Evolutionary conservation across 306 rosid genomes (phyloP), one percentile per base, ranked within the genome.

Genomic region (Fragaria iinumae): DNA sequence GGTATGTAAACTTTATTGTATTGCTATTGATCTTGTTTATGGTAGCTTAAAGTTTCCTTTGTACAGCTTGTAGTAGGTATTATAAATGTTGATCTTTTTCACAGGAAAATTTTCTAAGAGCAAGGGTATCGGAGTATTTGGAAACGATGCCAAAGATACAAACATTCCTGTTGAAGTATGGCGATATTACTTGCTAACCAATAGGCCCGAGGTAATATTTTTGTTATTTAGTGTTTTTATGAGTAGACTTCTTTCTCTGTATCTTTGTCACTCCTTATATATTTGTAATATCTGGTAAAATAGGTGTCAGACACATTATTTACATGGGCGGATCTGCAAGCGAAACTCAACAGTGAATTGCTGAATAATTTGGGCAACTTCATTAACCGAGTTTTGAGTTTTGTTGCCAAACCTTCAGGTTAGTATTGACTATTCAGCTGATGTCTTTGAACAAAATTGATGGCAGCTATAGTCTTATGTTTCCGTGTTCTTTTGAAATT

Each of bases 351-450:
- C 77, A 86, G 82, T 7, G 99, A 95, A 85, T 83, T 95, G 84
- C 87, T 95, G 87, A 92, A 78, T 83, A 95, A 92, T 83, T 82
- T 95, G 93, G 99, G 99, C 83, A 95, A 95, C 83, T 95, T 88
- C 73, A 84, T 92, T 69, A 91, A 95, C 77, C 73, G 97, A 79
- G 99, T 95, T 76, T 84, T 95, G 88, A 92, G 97, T 84, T 95
- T 95, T 84, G 78, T 95, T 82, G 97, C 97, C 39, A 95, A 95
- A 85, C 99, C 99, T 90, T 75, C 83, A 95, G 98, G 98, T 95
- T 75, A 14, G 68, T 25, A 18, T 45, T 63, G 60, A 68, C n/a
- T 34, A 36, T 68, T 36, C 20, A 38, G 25, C 43, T 44, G 43
- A 57, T 41, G 66, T 66, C 25, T 25, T 25, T 25, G 25, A 25